These are phyloP conservation scores for Mariannaea elegans DNA, from an alignment of 2,329 filamentous ascomycete genomes.

Conservation along the genomic window DNA sequence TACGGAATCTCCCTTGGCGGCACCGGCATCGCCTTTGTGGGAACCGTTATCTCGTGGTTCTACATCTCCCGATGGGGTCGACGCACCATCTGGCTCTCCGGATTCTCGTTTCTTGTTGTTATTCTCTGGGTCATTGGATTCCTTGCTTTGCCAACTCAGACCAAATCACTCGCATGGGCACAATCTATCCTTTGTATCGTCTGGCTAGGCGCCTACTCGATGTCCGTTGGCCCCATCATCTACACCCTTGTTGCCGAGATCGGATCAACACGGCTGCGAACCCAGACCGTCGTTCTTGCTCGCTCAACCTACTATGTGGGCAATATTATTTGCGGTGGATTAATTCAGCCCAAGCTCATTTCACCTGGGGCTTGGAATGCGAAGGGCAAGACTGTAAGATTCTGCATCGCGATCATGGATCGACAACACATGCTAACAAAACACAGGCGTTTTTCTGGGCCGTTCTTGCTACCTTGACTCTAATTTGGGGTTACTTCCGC, in stretches of 20 bases:
- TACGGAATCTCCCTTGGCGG: conserved; percentile 54
- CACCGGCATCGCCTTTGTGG: conserved; percentile 53
- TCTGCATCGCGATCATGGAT: background rate
- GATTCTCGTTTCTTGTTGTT: conserved; percentile 47
- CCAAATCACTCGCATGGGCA: conserved; percentile 47
- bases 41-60: conserved; percentile 55
- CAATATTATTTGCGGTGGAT: conserved; percentile 51
- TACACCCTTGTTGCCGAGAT: conserved; percentile 55
- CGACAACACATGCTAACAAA: conserved; percentile 10
- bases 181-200: conserved; percentile 53
- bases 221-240: conserved; percentile 54
- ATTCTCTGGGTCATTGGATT: conserved; percentile 56
- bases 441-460: conserved; percentile 54
- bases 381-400: conserved; percentile 50
- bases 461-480: conserved; percentile 46
- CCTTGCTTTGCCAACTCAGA: conserved; percentile 50
- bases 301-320: conserved; percentile 51
- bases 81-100: conserved; percentile 52
- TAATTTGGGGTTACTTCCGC: conserved; percentile 54
- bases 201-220: conserved; percentile 55
- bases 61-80: conserved; percentile 54
- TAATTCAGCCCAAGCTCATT: conserved; percentile 50
- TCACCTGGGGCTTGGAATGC: conserved; percentile 51
- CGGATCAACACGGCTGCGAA: conserved; percentile 52
- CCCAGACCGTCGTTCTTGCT: conserved; percentile 53